Evolutionary conservation across 2,329 filamentous ascomycete genomes (phyloP).

Genomic region (Lasiodiplodia citricola): DNA sequence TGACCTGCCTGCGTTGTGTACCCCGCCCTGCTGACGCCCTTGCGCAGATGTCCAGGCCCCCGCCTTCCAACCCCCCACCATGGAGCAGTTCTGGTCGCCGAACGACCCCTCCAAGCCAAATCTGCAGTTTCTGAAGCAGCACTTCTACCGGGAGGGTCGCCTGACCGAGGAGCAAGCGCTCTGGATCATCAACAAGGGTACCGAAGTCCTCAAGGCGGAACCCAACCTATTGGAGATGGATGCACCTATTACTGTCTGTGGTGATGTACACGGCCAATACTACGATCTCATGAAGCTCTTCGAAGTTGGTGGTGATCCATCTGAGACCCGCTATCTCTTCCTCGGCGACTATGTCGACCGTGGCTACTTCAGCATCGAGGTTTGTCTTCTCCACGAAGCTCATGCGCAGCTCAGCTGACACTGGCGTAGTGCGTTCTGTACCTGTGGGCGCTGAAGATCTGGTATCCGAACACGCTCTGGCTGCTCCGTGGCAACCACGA

Average conservation of each 20-base stretch:
- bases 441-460: constrained; percentile 97
- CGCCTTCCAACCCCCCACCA: constrained; percentile 87
- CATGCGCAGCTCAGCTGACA: constrained; percentile 38
- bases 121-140: constrained; percentile 93
- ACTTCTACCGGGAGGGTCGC: constrained; percentile 96
- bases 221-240: constrained; percentile 99
- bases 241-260: constrained; percentile 97
- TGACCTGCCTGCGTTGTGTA: not conserved
- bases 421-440: constrained; percentile 80
- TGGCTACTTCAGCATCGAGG: constrained; percentile 98
- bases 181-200: constrained; percentile 89
- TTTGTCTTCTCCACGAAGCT: constrained; percentile 39
- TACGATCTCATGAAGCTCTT: constrained; percentile 99
- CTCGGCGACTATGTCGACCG: constrained; percentile 97
- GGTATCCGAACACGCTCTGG: constrained; percentile 98
- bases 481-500: constrained; percentile 97
- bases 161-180: constrained; percentile 96
- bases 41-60: constrained; percentile 91
- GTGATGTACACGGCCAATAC: constrained; percentile 98
- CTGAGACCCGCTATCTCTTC: constrained; percentile 96
- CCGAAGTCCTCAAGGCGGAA: constrained; percentile 84
- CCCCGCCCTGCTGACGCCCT: constrained; percentile 36
- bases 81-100: constrained; percentile 93
- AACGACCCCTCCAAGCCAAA: constrained; percentile 87
- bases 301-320: constrained; percentile 94